Evolutionary conservation across 805 yeast species (phyloP).

Genomic region (Metschnikowia proteae): DNA sequence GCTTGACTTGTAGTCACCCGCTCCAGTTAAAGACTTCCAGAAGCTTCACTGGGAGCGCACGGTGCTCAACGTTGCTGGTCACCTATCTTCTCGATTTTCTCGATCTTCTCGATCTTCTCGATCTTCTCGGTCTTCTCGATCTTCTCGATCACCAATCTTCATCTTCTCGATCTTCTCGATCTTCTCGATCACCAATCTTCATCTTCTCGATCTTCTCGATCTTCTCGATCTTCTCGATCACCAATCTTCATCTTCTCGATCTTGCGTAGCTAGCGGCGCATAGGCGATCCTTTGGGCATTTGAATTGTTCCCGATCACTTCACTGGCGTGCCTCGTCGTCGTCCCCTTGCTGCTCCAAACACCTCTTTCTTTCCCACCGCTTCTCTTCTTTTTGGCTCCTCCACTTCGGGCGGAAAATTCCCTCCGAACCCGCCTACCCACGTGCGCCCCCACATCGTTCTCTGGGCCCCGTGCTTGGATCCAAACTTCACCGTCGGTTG

Average conservation of each 20-base stretch:
- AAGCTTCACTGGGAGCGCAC: constrained; percentile 3
- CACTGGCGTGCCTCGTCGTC: background rate
- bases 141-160: too few species aligned
- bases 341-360: background rate
- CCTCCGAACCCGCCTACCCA: background rate
- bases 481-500: background rate
- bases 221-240: too few species aligned
- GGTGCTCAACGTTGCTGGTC: background rate
- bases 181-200: too few species aligned
- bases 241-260: too few species aligned
- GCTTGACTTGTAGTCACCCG: constrained; percentile 2
- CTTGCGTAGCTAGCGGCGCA: background rate
- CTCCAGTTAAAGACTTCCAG: constrained; percentile 6
- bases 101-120: too few species aligned
- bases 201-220: too few species aligned
- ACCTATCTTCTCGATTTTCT: background rate
- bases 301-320: background rate
- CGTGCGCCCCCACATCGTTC: background rate
- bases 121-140: too few species aligned
- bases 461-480: background rate
- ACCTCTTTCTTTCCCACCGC: background rate
- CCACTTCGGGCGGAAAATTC: too few species aligned
- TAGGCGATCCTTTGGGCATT: background rate
- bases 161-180: too few species aligned
- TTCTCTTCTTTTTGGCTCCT: background rate